Conservation (phyloP, 305 asterid species). For the Nicotiana rustica region DNA sequence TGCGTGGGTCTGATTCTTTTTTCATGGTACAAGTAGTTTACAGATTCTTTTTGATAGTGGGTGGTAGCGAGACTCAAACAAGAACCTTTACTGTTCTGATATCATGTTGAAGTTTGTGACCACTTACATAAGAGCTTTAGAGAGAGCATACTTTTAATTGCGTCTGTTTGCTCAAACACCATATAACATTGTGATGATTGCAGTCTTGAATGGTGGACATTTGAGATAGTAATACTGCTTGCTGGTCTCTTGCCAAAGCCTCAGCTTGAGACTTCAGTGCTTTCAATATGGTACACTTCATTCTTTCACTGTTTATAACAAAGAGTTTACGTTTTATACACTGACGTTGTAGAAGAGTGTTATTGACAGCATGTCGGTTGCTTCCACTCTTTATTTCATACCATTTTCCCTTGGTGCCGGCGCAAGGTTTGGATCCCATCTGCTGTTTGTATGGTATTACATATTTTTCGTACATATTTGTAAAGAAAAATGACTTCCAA, state of each 20-base stretch:
- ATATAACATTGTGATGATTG: background rate
- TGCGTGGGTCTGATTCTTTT: background rate
- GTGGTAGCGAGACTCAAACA: background rate
- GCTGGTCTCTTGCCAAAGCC: conserved; percentile 64
- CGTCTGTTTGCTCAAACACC: background rate
- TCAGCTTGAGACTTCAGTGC: conserved; percentile 63
- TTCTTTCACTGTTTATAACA: too few species aligned
- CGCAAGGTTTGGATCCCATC: conserved; percentile 48
- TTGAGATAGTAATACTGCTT: conserved; percentile 52
- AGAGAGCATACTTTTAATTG: background rate
- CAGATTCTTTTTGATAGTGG: too few species aligned
- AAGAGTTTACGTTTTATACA: too few species aligned
- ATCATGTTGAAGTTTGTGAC: background rate
- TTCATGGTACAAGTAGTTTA: background rate
- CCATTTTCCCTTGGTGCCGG: conserved; percentile 61
- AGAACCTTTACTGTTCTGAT: background rate
- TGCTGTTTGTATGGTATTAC: background rate
- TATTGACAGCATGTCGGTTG: conserved; percentile 46
- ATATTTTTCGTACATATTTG: background rate
- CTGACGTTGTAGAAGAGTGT: background rate
- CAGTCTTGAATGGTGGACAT: conserved; percentile 71
- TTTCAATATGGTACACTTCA: conserved; percentile 54
- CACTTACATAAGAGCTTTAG: background rate
- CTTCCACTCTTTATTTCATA: conserved; percentile 49
- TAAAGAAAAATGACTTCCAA: background rate